A percentile compares a stretch with the other conserved stretches of the same genome.
Conservation (phyloP, 768 basidiomycete genomes). For the Kwoniella dendrophila region DNA sequence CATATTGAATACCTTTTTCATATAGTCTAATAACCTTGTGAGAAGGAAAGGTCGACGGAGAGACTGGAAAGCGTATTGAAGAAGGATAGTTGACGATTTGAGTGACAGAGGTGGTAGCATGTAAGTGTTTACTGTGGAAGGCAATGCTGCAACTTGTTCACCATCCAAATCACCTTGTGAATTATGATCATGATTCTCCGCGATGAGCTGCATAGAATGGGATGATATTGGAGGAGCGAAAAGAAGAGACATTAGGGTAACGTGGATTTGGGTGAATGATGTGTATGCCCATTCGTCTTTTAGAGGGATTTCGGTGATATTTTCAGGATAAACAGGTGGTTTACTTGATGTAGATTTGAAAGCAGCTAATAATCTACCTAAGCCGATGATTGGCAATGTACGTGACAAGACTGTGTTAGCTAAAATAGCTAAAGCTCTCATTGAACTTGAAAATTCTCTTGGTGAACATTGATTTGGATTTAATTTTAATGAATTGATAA, state of each 20-base stretch:
- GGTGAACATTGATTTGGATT: conserved; percentile 25
- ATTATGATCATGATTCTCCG: conserved; percentile 6
- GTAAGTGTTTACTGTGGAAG: conserved; percentile 24
- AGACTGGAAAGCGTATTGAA: conserved; percentile 35
- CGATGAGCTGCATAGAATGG: conserved; percentile 29
- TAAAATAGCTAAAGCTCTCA: conserved; percentile 51
- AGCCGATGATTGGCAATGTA: conserved; percentile 48
- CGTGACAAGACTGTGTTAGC: conserved; percentile 52
- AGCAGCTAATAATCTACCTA: conserved; percentile 36
- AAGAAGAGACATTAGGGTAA: conserved; percentile 51
- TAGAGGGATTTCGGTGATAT: conserved; percentile 12
- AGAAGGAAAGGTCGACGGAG: conserved; percentile 25
- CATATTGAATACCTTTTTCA: conserved; percentile 29
- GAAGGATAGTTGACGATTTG: conserved; percentile 34
- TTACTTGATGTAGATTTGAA: conserved; percentile 33
- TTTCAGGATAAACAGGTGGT: conserved; percentile 48
- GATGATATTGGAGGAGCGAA: conserved; percentile 47
- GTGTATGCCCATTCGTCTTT: conserved; percentile 47
- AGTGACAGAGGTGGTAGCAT: conserved; percentile 38
- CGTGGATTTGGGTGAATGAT: conserved; percentile 50
- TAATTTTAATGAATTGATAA: conserved; percentile 35
- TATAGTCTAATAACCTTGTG: conserved; percentile 30
- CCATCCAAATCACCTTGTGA: neutral
- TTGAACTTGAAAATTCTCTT: conserved; percentile 36
- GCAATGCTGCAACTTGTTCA: neutral